Evolutionary conservation across 345 rosid genomes (phyloP), one percentile per base, ranked within the genome.

Genomic region (Gynandropsis gynandra): DNA sequence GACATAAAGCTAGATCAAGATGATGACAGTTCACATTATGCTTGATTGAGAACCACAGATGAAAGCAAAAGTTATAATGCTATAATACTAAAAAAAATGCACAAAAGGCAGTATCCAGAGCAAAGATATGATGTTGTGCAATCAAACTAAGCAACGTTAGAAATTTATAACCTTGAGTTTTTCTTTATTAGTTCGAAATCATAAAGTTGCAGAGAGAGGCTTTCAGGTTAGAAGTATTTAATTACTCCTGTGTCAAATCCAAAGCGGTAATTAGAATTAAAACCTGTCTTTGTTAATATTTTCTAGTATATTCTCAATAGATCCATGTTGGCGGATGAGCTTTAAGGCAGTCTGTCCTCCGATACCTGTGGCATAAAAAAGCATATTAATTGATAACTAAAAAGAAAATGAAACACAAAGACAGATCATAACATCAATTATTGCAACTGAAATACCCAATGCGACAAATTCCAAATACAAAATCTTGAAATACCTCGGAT

Each of bases 311-410:
- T 36, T 63, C 73, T 92, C 96, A 61, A 92, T 80, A 16, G 85
- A 82, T 17, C 96, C 95, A 65, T 85, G 95, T 57, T 87, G 96
- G 55, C 87, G 87, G 54, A 92, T 76, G 61, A 92, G 89, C 85
- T 92, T 92, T 68, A 92, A 21, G 33, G 98, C 96, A 52, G 98
- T 87, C 65, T 24, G 71, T 33, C 96, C 96, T 44, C 93, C 98
- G 10, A 92, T 87, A 35, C 98, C 98, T 87, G 69, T 40, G 54
- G 34, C 50, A 70, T 52, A 52, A 42, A 24, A 39, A 44, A 46
- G 44, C 47, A 56, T 37, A 36, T 52, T 18, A 64, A 31, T 10
- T 57, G 19, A 13, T 11, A 20, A 10, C 29, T 7, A 44, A 27
- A 50, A 41, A 55, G 47, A 7, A 8, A 33, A 11, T 10, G 24